These are phyloP conservation scores for Candida sojae DNA, from an alignment of 1,139 yeast genomes.

Conservation along the genomic window DNA sequence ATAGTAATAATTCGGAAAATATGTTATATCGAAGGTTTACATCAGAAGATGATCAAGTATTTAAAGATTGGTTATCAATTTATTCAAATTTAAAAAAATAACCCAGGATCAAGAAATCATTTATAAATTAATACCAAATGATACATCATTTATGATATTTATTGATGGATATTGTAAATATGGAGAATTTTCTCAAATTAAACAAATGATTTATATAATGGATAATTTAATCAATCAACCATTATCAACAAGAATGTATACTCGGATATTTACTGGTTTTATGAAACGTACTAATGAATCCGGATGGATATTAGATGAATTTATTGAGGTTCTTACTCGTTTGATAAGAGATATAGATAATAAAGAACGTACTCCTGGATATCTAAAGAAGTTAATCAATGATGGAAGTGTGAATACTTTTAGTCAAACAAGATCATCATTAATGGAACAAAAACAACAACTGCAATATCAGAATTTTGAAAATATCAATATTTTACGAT, in stretches of 20 bases:
- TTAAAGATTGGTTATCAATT: conserved; percentile 19
- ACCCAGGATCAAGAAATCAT: conserved; percentile 12
- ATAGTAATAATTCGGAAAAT: conserved; percentile 8
- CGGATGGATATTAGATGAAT: conserved; percentile 8
- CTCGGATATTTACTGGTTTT: conserved; percentile 4
- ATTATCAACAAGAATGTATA: conserved; percentile 26
- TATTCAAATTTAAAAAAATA: conserved; percentile 30
- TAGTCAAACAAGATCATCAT: not conserved
- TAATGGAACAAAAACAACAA: not conserved
- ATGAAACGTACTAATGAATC: not conserved
- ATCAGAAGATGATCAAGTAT: conserved; percentile 18
- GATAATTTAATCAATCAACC: conserved; percentile 22
- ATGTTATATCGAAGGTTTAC: conserved; percentile 18
- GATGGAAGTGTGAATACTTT: not conserved
- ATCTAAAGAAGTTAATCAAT: conserved; percentile 1
- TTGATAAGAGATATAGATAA: conserved; percentile 5
- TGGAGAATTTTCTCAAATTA: conserved; percentile 14
- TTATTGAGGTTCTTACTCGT: not conserved
- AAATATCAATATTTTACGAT: not conserved
- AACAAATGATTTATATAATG: conserved; percentile 19
- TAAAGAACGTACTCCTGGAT: not conserved
- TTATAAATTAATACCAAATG: conserved; percentile 24
- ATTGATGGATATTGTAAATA: conserved; percentile 17
- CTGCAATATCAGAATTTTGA: not conserved
- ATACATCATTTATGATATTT: conserved; percentile 28